Evolutionary conservation across 495 filamentous ascomycete species (phyloP).

Genomic region (Collariella sp.): DNA sequence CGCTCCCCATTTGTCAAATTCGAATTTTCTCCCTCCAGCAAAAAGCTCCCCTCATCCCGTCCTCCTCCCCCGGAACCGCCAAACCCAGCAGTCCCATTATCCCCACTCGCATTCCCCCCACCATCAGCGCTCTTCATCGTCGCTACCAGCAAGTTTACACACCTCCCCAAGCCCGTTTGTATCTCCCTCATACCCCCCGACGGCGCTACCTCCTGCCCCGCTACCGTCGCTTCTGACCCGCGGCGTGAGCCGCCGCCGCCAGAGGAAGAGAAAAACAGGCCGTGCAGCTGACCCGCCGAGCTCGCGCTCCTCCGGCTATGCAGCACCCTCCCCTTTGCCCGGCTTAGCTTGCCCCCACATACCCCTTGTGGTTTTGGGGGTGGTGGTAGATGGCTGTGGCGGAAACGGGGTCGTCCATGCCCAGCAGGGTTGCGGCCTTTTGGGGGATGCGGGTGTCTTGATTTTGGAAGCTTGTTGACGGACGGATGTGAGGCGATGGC

Average conservation of each 20-base stretch:
- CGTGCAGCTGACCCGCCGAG: too few relatives aligned
- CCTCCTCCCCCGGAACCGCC: background rate
- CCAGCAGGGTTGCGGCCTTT: slow-evolving; percentile 37
- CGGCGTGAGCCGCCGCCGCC: background rate
- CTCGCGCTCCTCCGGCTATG: too few relatives aligned
- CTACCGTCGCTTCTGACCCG: background rate
- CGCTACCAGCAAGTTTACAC: slow-evolving; percentile 31
- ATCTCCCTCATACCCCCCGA: slow-evolving; percentile 23
- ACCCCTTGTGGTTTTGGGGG: background rate
- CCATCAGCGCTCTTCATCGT: slow-evolving; percentile 25
- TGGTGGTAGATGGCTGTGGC: background rate
- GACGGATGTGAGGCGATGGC: background rate
- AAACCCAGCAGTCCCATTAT: too few relatives aligned
- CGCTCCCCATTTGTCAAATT: slow-evolving; percentile 5
- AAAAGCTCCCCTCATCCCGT: background rate
- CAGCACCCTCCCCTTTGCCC: background rate
- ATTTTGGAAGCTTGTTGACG: background rate
- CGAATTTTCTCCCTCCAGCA: background rate
- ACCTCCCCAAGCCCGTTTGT: slow-evolving; percentile 30
- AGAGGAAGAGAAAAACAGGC: background rate
- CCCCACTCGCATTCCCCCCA: background rate
- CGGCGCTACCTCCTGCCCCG: background rate
- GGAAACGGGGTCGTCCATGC: slow-evolving; percentile 19
- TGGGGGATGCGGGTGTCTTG: slow-evolving; percentile 19
- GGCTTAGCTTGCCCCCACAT: background rate